Conservation (phyloP, 2,329 filamentous ascomycete species). For the Xylariaceae sp. region DNA sequence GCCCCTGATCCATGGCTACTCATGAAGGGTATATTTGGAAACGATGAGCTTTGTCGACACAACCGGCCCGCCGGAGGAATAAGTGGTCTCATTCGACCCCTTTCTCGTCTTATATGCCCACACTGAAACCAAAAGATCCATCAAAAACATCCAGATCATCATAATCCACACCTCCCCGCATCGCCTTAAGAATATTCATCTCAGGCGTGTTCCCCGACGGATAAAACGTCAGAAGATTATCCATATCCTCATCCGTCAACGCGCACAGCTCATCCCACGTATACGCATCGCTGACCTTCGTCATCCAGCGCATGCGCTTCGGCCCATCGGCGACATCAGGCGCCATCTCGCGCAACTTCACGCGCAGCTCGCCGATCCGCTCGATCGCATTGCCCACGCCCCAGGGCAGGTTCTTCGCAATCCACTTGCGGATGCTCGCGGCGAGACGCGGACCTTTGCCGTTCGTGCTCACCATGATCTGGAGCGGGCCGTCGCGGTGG, state of each 20-base stretch:
- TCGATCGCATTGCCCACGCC: constrained; percentile 83
- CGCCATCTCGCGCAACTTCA: constrained; percentile 71
- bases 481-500: constrained; percentile 87
- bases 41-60: not conserved
- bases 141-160: constrained; percentile 52
- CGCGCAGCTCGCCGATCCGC: constrained; percentile 73
- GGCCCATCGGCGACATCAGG: constrained; percentile 68
- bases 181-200: constrained; percentile 49
- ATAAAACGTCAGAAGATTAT: constrained; percentile 73
- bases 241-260: constrained; percentile 81
- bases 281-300: constrained; percentile 81
- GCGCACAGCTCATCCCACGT: constrained; percentile 77
- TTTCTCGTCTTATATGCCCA: constrained; percentile 35
- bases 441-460: constrained; percentile 91
- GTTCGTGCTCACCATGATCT: constrained; percentile 99
- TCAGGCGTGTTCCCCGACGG: constrained; percentile 49
- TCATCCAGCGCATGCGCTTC: constrained; percentile 96
- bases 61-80: not conserved
- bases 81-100: not conserved
- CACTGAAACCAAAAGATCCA: constrained; percentile 55
- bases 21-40: not conserved
- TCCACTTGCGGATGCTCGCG: constrained; percentile 76
- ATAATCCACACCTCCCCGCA: constrained; percentile 43
- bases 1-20: not conserved
- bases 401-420: constrained; percentile 67